Evolutionary conservation across 768 basidiomycete genomes (phyloP).

Genomic region (Suillus spraguei): DNA sequence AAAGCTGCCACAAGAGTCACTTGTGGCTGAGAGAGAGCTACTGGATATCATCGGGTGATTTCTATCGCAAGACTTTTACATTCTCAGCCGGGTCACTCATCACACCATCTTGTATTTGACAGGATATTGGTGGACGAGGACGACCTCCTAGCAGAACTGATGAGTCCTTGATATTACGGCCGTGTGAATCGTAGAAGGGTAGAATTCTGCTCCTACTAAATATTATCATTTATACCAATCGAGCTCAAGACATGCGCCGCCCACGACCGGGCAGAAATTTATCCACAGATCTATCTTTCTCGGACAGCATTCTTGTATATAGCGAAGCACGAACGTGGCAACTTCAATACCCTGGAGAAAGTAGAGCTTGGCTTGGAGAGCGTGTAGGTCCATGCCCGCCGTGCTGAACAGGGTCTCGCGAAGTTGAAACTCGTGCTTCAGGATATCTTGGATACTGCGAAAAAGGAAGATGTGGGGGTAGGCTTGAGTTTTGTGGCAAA

Average conservation of each 20-base stretch:
- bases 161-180: no score
- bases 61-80: constrained; percentile 51
- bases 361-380: constrained; percentile 35
- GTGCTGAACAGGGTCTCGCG: constrained; percentile 22
- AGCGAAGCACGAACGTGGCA: constrained; percentile 57
- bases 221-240: no score
- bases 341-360: constrained; percentile 53
- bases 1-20: constrained; percentile 51
- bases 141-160: constrained; percentile 28
- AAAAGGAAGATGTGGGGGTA: constrained; percentile 53
- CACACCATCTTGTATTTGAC: background rate
- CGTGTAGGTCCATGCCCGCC: constrained; percentile 26
- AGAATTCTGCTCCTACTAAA: no score
- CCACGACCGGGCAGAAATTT: constrained; percentile 58
- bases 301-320: constrained; percentile 64
- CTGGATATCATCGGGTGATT: constrained; percentile 65
- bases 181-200: no score
- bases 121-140: constrained; percentile 55
- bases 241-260: constrained; percentile 38
- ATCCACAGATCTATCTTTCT: constrained; percentile 70
- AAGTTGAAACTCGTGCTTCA: constrained; percentile 32
- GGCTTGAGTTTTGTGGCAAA: constrained; percentile 58
- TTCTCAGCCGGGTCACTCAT: background rate
- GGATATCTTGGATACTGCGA: constrained; percentile 49
- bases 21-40: constrained; percentile 48